A percentile compares a stretch with the other conserved stretches of the same genome.
Evolutionary conservation across 345 rosid genomes (phyloP).

Genomic region (Euclidium syriacum): DNA sequence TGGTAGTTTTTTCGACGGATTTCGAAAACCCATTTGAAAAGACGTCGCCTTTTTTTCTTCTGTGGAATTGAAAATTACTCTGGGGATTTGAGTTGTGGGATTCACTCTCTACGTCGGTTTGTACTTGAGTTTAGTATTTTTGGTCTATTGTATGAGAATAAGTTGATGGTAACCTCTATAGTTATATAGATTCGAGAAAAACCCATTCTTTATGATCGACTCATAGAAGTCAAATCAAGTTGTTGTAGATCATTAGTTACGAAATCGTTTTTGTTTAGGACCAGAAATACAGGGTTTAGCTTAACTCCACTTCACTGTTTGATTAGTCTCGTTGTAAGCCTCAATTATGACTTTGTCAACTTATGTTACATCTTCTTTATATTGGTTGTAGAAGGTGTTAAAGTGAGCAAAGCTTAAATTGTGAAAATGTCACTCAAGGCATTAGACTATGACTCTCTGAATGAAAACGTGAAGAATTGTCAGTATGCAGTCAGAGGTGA

Average conservation of each 20-base stretch:
- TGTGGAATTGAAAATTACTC: background rate
- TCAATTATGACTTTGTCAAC: background rate
- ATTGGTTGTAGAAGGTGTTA: conserved; percentile 2
- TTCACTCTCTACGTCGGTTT: background rate
- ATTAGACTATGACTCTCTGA: conserved; percentile 60
- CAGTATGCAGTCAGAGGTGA: conserved; percentile 81
- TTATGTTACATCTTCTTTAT: background rate
- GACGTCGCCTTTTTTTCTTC: background rate
- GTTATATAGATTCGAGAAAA: background rate
- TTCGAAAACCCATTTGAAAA: conserved; percentile 1
- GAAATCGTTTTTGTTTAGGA: background rate
- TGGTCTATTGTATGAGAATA: background rate
- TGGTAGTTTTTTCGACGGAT: background rate
- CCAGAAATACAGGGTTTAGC: background rate
- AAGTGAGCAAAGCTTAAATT: background rate
- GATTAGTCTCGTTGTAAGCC: background rate
- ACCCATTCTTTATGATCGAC: background rate
- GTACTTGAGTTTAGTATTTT: background rate
- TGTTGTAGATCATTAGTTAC: background rate
- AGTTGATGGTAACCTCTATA: background rate
- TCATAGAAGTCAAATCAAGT: background rate
- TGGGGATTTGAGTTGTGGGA: conserved; percentile 4
- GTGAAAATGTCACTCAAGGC: conserved; percentile 52
- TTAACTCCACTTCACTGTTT: background rate
- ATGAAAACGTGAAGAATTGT: conserved; percentile 73